Conservation (phyloP, 208 protist genomes). For the Leishmania arabica region DNA sequence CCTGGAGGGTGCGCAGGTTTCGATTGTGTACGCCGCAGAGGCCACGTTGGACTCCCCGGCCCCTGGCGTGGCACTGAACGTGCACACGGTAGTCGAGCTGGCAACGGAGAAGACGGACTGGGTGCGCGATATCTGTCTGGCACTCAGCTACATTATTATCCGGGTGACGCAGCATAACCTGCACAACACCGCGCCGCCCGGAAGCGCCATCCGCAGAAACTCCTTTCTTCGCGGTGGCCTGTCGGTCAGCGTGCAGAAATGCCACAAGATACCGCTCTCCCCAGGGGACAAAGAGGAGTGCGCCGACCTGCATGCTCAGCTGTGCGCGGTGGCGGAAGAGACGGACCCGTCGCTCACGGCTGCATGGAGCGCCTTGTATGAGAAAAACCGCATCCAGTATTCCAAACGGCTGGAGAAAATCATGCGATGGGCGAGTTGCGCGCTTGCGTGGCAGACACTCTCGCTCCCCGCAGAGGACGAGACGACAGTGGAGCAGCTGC, state of each 20-base stretch:
- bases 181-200: conserved; percentile 27
- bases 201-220: conserved; percentile 11
- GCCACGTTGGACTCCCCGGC: conserved; percentile 17
- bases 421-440: conserved; percentile 48
- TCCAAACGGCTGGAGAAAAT: conserved; percentile 33
- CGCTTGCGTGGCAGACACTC: conserved; percentile 49
- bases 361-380: conserved; percentile 32
- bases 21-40: conserved; percentile 23
- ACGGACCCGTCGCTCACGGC: conserved; percentile 9
- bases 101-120: conserved; percentile 61
- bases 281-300: conserved; percentile 29
- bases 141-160: conserved; percentile 67
- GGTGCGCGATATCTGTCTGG: conserved; percentile 71
- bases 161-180: conserved; percentile 39
- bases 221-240: conserved; percentile 35
- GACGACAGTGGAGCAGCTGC: conserved; percentile 42
- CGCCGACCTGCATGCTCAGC: conserved; percentile 23
- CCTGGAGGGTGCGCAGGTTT: conserved; percentile 24
- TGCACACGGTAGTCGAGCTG: conserved; percentile 52
- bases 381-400: conserved; percentile 40
- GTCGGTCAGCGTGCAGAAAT: conserved; percentile 18
- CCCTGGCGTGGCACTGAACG: conserved; percentile 22
- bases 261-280: conserved; percentile 13
- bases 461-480: conserved; percentile 18
- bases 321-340: conserved; percentile 29